Evolutionary conservation across 192 early-diverging fungal genomes (phyloP).

Genomic region (Gryganskiella cystojenkinii): DNA sequence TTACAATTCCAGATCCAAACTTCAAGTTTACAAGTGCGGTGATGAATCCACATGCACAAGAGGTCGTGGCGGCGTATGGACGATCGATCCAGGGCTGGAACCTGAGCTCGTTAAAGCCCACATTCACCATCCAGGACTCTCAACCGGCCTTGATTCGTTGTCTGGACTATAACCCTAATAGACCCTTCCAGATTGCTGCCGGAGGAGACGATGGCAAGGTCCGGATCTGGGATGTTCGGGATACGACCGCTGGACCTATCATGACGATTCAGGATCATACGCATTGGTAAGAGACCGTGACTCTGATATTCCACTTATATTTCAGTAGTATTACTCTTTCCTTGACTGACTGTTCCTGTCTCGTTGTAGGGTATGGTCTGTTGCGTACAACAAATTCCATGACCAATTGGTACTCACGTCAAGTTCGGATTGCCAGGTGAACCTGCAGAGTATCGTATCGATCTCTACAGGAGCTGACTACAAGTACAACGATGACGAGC

Average conservation of each 20-base stretch:
- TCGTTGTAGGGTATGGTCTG: conserved; percentile 76
- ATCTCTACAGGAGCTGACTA: conserved; percentile 81
- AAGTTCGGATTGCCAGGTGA: conserved; percentile 88
- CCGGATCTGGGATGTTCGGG: conserved; percentile 90
- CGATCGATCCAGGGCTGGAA: conserved; percentile 78
- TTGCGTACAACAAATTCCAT: conserved; percentile 89
- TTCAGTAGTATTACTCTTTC: no score
- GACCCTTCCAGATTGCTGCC: conserved; percentile 84
- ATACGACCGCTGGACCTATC: conserved; percentile 57
- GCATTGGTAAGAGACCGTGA: conserved; percentile 79
- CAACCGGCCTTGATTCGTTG: conserved; percentile 79
- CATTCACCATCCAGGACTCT: conserved; percentile 66
- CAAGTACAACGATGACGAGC: conserved; percentile 50
- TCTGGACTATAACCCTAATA: conserved; percentile 90
- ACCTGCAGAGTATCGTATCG: conserved; percentile 86
- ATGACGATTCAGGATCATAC: conserved; percentile 82
- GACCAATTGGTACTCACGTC: conserved; percentile 93
- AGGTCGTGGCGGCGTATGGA: conserved; percentile 70
- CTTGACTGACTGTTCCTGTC: conserved; percentile 2
- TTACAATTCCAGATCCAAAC: conserved; percentile 39
- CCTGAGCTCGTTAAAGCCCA: conserved; percentile 61
- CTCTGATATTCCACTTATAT: no score
- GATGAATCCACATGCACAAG: conserved; percentile 74
- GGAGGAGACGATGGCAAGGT: conserved; percentile 90
- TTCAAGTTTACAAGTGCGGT: conserved; percentile 58